Conservation (phyloP, 2,329 filamentous ascomycete species). For the Diaporthe citri region DNA sequence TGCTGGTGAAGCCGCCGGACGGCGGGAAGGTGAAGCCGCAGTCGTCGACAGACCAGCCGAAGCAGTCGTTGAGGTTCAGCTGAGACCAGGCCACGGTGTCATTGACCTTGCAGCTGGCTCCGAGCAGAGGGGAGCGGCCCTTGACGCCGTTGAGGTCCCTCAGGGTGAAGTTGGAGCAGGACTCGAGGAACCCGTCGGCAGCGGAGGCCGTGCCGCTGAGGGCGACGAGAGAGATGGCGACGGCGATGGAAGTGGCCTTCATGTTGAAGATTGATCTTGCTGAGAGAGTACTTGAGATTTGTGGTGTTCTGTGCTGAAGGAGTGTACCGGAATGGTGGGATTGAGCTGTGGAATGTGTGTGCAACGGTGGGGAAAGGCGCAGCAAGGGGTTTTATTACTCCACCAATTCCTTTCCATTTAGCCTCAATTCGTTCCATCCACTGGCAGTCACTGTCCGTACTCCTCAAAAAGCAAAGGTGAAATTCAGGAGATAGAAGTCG, state of each 20-base stretch:
- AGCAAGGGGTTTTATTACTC: not conserved
- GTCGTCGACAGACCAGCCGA: not conserved
- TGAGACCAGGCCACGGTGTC: not conserved
- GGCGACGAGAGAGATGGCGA: not conserved
- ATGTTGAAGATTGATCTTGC: not conserved
- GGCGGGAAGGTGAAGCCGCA: not conserved
- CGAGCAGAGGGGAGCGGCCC: not conserved
- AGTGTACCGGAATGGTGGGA: not conserved
- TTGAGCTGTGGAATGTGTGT: not conserved
- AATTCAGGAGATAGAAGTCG: not conserved
- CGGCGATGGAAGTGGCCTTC: not conserved
- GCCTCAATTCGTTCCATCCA: not conserved
- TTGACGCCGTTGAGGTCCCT: not conserved
- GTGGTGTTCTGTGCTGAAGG: not conserved
- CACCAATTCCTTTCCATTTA: not conserved
- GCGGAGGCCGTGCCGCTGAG: not conserved
- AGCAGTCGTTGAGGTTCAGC: constrained; percentile 17
- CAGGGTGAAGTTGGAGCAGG: constrained; percentile 3
- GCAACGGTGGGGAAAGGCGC: not conserved
- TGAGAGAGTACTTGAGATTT: not conserved
- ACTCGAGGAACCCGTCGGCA: not conserved
- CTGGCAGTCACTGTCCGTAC: not conserved
- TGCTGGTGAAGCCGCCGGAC: not conserved
- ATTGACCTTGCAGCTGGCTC: not conserved
- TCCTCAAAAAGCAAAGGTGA: not conserved